Conservation (phyloP, 768 basidiomycete species). For the Trametes gibbosa region DNA sequence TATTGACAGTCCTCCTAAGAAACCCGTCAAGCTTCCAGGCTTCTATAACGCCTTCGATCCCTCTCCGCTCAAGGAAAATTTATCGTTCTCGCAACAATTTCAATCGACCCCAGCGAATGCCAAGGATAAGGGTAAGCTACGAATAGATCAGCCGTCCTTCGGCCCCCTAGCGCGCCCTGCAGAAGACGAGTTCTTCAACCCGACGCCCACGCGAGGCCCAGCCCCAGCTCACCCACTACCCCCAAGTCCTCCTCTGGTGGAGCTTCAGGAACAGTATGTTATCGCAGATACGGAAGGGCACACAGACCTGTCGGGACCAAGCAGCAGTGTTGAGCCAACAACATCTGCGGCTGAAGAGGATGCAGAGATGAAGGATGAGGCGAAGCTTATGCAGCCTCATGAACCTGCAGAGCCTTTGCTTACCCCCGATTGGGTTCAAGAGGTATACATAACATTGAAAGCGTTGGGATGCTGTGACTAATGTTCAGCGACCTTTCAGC, state of each 20-base stretch:
- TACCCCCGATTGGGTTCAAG: slow-evolving; percentile 49
- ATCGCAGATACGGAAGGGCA: background rate
- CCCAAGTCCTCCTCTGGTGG: background rate
- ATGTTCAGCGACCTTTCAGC: slow-evolving; percentile 34
- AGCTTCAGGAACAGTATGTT: background rate
- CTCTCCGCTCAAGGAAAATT: slow-evolving; percentile 6
- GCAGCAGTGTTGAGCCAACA: slow-evolving; percentile 17
- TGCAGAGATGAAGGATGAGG: slow-evolving; percentile 32
- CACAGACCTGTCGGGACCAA: slow-evolving; percentile 23
- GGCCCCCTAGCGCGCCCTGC: background rate
- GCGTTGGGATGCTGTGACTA: background rate
- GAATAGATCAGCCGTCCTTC: background rate
- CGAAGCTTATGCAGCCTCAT: background rate
- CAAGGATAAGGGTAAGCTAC: slow-evolving; percentile 22
- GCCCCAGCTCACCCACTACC: background rate
- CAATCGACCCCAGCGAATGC: slow-evolving; percentile 7
- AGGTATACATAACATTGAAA: slow-evolving; percentile 40
- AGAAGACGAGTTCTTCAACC: slow-evolving; percentile 17
- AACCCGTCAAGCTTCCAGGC: slow-evolving; percentile 26
- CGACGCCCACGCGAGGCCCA: background rate
- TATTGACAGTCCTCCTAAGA: slow-evolving; percentile 12
- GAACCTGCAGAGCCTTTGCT: slow-evolving; percentile 31
- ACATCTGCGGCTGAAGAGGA: slow-evolving; percentile 9
- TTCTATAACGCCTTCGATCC: slow-evolving; percentile 28
- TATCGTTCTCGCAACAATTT: slow-evolving; percentile 10